Evolutionary conservation across 2,329 filamentous ascomycete species (phyloP).

Genomic region (Scopulariopsis brevicaulis): DNA sequence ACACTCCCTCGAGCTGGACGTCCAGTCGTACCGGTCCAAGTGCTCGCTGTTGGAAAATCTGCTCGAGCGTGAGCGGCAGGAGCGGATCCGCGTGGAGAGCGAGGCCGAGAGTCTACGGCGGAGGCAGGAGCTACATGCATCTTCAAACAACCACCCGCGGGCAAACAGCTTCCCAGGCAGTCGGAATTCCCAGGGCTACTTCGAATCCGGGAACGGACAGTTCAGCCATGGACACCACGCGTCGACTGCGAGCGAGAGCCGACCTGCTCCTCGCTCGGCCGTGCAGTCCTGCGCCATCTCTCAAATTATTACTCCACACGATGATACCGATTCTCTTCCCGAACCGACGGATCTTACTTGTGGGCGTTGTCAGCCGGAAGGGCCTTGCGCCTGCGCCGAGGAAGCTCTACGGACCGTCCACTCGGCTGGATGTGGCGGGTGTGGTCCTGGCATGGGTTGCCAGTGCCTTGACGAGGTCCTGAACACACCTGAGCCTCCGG

Average conservation of each 20-base stretch:
- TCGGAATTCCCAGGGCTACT: neutral
- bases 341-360: conserved; percentile 31
- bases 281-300: conserved; percentile 40
- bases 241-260: neutral
- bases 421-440: conserved; percentile 53
- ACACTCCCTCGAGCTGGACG: conserved; percentile 48
- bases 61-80: conserved; percentile 45
- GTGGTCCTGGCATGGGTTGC: conserved; percentile 50
- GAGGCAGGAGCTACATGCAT: conserved; percentile 11
- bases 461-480: conserved; percentile 38
- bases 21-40: conserved; percentile 52
- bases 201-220: neutral
- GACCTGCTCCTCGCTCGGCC: conserved; percentile 8
- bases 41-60: conserved; percentile 53
- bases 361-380: conserved; percentile 41
- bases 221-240: neutral
- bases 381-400: conserved; percentile 47
- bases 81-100: conserved; percentile 29
- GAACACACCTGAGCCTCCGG: conserved; percentile 38
- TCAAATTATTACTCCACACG: conserved; percentile 44
- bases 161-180: conserved; percentile 7
- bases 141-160: conserved; percentile 7
- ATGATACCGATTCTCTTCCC: conserved; percentile 21
- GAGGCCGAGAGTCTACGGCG: conserved; percentile 23
- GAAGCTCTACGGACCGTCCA: conserved; percentile 34